Base-by-base conservation (phyloP, 768 basidiomycete genomes). In the Russula foetens region DNA sequence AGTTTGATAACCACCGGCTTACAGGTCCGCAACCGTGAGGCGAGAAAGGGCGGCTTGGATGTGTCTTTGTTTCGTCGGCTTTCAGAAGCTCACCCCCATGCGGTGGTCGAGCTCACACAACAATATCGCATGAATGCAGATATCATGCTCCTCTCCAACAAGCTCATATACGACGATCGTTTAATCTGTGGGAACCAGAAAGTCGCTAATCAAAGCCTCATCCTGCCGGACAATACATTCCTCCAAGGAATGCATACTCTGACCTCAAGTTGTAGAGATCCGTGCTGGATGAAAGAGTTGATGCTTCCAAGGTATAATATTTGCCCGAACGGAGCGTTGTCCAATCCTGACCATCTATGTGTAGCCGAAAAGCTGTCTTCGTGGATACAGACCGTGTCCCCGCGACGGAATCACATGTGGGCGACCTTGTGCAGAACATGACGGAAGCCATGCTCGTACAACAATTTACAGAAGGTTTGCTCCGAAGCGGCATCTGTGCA, bases 121-220 rank as follows among this genome's bases (percentile, higher is more conserved):
- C 97, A 99, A 69, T 99, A 98, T 70, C 81, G 97, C 47, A 98
- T 98, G 97, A 98, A 96, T 71, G 82, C 82, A 57, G 93, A 96
- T 62, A 97, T 98, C 70, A 98, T 98, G 95, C 69, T 81, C 11
- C 76, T 98, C 9, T 91, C 90, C 1, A 98, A 98, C 71, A 79
- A 77, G 58, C 83, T 98, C 49, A 85, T 98, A 11, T 98, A 98
- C 67, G 76, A 80, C 11, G 81, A 87, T 59, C 79, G 86, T 21
- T 77, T 98, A 44, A 78, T 75, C 49, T 96, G 93, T 69, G 97
- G 96, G 4, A 86, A 81, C 11, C 82, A 84, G 48, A 74, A 75
- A 19, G 84, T 96, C 12, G 89, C 90, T 31, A 75, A 77, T 43
- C 79, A 78, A 66, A 75, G 70, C 21, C 71, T 98, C 56, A 67